These are phyloP conservation scores for Neurospora sp. DNA, from an alignment of 495 filamentous ascomycete genomes.

Conservation along the genomic window DNA sequence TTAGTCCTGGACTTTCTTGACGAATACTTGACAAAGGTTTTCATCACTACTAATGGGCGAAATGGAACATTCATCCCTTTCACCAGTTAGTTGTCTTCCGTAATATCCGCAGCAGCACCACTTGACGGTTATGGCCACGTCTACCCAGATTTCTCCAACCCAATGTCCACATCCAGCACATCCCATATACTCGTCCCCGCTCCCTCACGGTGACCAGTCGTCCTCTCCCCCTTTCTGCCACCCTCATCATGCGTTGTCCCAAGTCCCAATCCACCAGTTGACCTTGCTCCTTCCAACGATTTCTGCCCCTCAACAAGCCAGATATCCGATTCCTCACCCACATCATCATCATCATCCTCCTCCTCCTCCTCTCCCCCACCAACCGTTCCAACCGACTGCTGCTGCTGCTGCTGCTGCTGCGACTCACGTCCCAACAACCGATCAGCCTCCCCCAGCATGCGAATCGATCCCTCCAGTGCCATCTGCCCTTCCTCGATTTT, in stretches of 20 bases:
- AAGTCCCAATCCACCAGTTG: constrained; percentile 20
- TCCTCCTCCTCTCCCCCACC: not conserved
- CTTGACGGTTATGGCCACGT: not conserved
- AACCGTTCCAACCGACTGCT: constrained; percentile 4
- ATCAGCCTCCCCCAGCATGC: constrained; percentile 28
- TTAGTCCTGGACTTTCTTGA: constrained; percentile 6
- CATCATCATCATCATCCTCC: constrained; percentile 9
- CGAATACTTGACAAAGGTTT: constrained; percentile 14
- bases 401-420: constrained; percentile 4
- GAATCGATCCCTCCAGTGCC: constrained; percentile 33
- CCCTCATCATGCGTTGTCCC: constrained; percentile 8
- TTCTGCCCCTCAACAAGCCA: constrained; percentile 23
- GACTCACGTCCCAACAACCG: constrained; percentile 20
- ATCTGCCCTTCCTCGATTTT: constrained; percentile 38
- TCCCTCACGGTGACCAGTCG: constrained; percentile 15
- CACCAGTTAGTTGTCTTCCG: not conserved
- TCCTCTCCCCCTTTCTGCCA: constrained; percentile 11
- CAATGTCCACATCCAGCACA: constrained; percentile 34
- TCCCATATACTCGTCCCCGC: constrained; percentile 28
- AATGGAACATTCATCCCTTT: no score
- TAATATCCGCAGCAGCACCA: not conserved
- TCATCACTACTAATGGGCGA: not conserved
- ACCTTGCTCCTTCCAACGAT: constrained; percentile 5
- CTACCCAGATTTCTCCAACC: constrained; percentile 11
- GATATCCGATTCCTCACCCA: constrained; percentile 20